phyloP scores from a whole-genome alignment of 2,329 filamentous ascomycete species.

The Neocucurbitaria cava region DNA sequence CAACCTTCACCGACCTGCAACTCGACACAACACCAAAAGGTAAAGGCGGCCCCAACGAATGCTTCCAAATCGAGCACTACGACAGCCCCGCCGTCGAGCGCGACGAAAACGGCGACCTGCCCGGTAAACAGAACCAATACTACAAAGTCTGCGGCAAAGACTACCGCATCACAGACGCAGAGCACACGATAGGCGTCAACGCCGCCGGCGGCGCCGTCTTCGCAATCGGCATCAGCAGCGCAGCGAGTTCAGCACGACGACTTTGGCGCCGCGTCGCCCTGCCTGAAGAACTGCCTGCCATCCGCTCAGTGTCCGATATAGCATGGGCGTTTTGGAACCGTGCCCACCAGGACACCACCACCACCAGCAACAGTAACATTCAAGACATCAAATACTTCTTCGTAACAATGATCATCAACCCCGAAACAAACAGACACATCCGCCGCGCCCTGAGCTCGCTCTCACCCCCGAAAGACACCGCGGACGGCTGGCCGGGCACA shows the following conservation, averaged over 20 bases:
- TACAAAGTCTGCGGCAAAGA: conserved; percentile 22
- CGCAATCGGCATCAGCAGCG: conserved; percentile 7
- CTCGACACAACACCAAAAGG: conserved; percentile 12
- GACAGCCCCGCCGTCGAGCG: conserved; percentile 11
- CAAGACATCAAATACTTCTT: conserved; percentile 27
- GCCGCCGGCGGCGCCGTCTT: conserved; percentile 12
- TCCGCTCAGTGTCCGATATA: conserved; percentile 24
- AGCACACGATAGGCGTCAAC: conserved; percentile 19
- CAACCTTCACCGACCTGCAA: conserved; percentile 6
- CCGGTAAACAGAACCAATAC: conserved; percentile 9
- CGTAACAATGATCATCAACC: conserved; percentile 17
- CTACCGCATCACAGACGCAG: conserved; percentile 15
- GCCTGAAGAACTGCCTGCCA: conserved; percentile 20
- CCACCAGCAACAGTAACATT: conserved; percentile 1
- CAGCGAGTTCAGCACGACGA: conserved; percentile 9
- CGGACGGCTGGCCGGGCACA: conserved; percentile 20
- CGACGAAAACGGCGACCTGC: conserved; percentile 1
- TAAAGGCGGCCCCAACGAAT: conserved; percentile 18
- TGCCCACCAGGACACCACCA: not conserved
- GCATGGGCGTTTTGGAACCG: conserved; percentile 31
- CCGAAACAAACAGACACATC: conserved; percentile 19
- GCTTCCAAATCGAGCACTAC: conserved; percentile 21
- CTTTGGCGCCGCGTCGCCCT: conserved; percentile 13
- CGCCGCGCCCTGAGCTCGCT: conserved; percentile 10
- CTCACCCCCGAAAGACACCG: conserved; percentile 4